phyloP scores from a whole-genome alignment of 192 early-diverging fungal genomes.

The Entrophospora sp. region DNA sequence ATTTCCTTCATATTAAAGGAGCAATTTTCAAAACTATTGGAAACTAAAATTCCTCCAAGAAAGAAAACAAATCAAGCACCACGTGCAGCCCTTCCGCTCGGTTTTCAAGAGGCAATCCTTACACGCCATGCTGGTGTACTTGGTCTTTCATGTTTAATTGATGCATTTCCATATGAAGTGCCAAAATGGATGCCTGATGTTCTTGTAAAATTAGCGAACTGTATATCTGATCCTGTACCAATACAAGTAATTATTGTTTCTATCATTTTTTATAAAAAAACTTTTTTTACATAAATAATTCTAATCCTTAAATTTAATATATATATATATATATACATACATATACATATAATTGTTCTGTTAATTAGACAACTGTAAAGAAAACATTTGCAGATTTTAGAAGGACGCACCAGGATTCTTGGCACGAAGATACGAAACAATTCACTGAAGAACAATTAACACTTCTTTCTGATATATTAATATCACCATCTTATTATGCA shows the following conservation, averaged over 20 bases:
- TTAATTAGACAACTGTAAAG: constrained; percentile 57
- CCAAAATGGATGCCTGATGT: constrained; percentile 85
- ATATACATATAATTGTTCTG: no score
- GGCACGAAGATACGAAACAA: constrained; percentile 74
- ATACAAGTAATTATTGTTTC: no score
- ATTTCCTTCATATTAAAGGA: background rate
- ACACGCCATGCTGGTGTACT: constrained; percentile 84
- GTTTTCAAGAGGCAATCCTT: constrained; percentile 45
- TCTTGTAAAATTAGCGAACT: constrained; percentile 63
- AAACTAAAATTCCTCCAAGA: constrained; percentile 34
- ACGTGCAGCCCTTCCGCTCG: constrained; percentile 26
- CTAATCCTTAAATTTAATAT: no score
- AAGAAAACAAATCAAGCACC: constrained; percentile 25
- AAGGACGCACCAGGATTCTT: constrained; percentile 89
- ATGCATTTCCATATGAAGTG: constrained; percentile 89
- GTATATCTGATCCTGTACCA: constrained; percentile 74
- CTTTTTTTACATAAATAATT: no score
- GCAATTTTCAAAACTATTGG: constrained; percentile 29
- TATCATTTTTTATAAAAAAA: no score
- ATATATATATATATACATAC: no score
- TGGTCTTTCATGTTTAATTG: constrained; percentile 72
- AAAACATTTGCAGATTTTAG: constrained; percentile 87
- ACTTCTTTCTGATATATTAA: constrained; percentile 78
- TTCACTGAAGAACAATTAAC: constrained; percentile 73
- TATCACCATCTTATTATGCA: constrained; percentile 77